Evolutionary conservation across 768 basidiomycete genomes (phyloP).

Genomic region (Auricularia sp.): DNA sequence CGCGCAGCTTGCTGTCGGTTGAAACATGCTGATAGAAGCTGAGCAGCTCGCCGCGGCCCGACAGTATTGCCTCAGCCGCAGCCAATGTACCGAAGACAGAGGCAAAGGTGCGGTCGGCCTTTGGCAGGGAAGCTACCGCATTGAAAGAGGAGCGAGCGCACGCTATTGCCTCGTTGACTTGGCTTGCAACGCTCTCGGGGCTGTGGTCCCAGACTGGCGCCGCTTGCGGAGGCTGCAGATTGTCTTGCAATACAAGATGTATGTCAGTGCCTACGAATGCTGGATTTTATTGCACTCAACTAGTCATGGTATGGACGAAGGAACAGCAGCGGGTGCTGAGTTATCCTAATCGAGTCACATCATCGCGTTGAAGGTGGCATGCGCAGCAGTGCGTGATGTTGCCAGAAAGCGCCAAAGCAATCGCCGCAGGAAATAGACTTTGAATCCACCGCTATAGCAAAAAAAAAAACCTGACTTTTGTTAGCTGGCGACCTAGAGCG

Average conservation of each 20-base stretch:
- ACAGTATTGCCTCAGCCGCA: slow-evolving; percentile 44
- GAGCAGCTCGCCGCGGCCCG: slow-evolving; percentile 45
- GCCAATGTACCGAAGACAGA: slow-evolving; percentile 32
- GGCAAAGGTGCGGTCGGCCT: background rate
- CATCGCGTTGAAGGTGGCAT: no score
- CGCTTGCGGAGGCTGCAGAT: background rate
- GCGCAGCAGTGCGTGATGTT: no score
- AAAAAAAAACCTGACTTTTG: no score
- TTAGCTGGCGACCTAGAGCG: no score
- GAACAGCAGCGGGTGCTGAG: no score
- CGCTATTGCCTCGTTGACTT: background rate
- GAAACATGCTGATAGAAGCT: slow-evolving; percentile 79
- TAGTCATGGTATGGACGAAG: no score
- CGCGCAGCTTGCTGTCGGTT: slow-evolving; percentile 60
- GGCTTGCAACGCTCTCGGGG: background rate
- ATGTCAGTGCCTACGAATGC: no score
- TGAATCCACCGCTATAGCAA: no score
- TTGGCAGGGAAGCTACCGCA: background rate
- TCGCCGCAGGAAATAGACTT: no score
- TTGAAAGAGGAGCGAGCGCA: background rate
- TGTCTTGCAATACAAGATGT: background rate
- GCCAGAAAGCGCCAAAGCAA: no score
- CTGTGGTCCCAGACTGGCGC: background rate
- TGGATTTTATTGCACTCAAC: no score
- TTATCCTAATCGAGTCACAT: no score